phyloP scores from a whole-genome alignment of 306 rosid species.

The Trifolium dubium region DNA sequence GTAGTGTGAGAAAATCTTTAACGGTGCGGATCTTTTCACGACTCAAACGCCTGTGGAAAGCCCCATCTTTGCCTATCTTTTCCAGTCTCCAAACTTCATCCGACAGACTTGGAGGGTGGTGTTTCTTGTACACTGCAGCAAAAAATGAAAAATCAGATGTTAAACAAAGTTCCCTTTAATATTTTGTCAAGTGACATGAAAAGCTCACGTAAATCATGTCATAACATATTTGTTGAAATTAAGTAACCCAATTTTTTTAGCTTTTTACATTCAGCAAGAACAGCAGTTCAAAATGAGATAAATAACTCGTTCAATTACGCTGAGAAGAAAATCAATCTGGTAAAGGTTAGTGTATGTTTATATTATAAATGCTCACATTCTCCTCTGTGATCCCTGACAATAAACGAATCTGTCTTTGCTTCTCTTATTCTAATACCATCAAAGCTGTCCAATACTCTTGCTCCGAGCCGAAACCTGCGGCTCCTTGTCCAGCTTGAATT shows the following conservation, averaged over 20 bases:
- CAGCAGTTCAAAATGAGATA: neutral
- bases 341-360: constrained; percentile 1
- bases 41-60: constrained; percentile 89
- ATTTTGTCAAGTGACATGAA: constrained; percentile 20
- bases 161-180: constrained; percentile 35
- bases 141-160: constrained; percentile 41
- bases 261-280: constrained; percentile 3
- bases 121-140: constrained; percentile 91
- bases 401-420: constrained; percentile 88
- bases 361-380: constrained; percentile 77
- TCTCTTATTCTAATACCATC: constrained; percentile 76
- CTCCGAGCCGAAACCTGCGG: constrained; percentile 94
- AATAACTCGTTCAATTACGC: constrained; percentile 28
- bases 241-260: constrained; percentile 10
- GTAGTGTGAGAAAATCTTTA: constrained; percentile 84
- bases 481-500: constrained; percentile 99
- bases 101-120: constrained; percentile 86
- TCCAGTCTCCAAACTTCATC: constrained; percentile 99
- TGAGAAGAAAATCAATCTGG: constrained; percentile 15
- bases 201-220: constrained; percentile 23
- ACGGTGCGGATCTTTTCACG: constrained; percentile 72
- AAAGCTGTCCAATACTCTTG: constrained; percentile 71
- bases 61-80: constrained; percentile 98
- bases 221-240: no score
- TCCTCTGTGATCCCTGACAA: constrained; percentile 97